Base-by-base conservation (phyloP, 805 yeast species). In the Vanderwaltozyma polyspora region DNA sequence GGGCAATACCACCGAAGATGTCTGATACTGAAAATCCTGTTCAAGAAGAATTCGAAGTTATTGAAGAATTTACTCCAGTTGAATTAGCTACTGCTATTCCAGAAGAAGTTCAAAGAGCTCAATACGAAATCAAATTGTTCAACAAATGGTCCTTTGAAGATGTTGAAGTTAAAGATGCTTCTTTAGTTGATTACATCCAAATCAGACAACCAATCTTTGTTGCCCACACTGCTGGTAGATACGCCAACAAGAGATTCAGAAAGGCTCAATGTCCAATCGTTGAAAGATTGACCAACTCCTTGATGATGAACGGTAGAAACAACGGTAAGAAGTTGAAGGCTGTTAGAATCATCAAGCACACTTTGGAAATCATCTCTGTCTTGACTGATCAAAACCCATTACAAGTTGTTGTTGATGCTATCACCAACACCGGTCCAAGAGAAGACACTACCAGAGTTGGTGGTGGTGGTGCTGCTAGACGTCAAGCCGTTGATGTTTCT, bases 241-340 rank as follows among this genome's bases (percentile, higher is more conserved):
- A 89, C 75, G 97, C 97, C 62, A 68, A 84, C 73, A 91, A 91
- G 85, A 87, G 98, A 74, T 91, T 91, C 83, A 87, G 97, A 81
- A 91, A 91, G 82, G 91, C 97, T 56, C 98, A 91, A 78, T 87
- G 96, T 76, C 97, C 97, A 64, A 80, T 91, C 68, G 69, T 91
- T 58, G 99, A 91, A 81, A 89, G 99, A 79, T 78, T 91, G 69
- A 89, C 97, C 72, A 89, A 91, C 89, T 82, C 98, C 50, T 77
- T 91, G 67, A 91, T 91, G 98, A 91, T 91, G 98, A 87, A 91
- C 82, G 99, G 99, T 77, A 89, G 97, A 79, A 91, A 91, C 93
- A 91, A 93, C 82, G 99, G 99, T 80, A 91, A 91, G 81, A 91
- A 91, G 77, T 84, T 93, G 70, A 87, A 89, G 83, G 98, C 99